Evolutionary conservation across 148 eudicot genomes (phyloP).

Genomic region (Camellia japonica): DNA sequence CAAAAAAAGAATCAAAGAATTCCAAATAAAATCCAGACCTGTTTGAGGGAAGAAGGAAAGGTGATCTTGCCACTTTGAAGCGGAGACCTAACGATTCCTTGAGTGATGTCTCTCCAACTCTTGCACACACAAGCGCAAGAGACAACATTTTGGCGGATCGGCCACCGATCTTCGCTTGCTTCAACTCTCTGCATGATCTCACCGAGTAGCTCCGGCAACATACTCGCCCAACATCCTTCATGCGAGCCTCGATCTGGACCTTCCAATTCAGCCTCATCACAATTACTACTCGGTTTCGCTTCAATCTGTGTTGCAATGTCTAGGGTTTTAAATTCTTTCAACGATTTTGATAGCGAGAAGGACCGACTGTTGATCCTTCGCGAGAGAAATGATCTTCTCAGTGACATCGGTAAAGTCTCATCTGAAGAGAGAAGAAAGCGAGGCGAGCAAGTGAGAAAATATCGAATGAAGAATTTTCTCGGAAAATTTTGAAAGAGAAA

Average conservation of each 20-base stretch:
- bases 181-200: constrained; percentile 80
- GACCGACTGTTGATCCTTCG: constrained; percentile 49
- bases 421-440: constrained; percentile 25
- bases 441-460: constrained; percentile 1
- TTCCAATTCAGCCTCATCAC: neutral
- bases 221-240: constrained; percentile 43
- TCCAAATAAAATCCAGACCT: constrained; percentile 35
- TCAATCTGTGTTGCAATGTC: constrained; percentile 4
- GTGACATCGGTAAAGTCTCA: constrained; percentile 31
- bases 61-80: constrained; percentile 56
- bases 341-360: constrained; percentile 51
- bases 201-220: constrained; percentile 74
- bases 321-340: constrained; percentile 24
- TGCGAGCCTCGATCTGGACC: too few species aligned
- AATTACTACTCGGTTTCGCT: neutral
- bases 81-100: constrained; percentile 47
- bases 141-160: constrained; percentile 64
- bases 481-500: too few species aligned
- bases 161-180: constrained; percentile 74
- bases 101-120: constrained; percentile 68
- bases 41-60: constrained; percentile 81
- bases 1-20: too few species aligned
- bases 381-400: constrained; percentile 52
- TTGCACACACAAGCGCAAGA: constrained; percentile 77
- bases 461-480: too few species aligned